A percentile compares a stretch with the other conserved stretches of the same genome.
Evolutionary conservation across 768 basidiomycete species (phyloP).

Genomic region (Jaapia argillacea): DNA sequence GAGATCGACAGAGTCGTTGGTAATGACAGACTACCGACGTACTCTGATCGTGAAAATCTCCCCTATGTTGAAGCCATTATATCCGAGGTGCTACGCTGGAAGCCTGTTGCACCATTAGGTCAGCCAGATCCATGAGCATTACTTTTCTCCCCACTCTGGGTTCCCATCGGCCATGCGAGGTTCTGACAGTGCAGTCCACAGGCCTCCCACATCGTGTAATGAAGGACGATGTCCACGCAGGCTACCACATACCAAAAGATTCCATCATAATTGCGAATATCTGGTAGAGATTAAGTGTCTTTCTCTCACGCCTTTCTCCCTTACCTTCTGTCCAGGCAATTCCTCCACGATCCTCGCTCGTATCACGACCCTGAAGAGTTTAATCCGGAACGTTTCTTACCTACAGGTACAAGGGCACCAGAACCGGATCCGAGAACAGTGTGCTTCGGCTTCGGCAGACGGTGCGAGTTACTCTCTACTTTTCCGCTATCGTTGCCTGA

Average conservation of each 20-base stretch:
- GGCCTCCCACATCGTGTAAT: not conserved
- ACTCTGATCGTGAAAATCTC: slow-evolving; percentile 16
- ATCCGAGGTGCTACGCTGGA: slow-evolving; percentile 11
- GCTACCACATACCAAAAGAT: not conserved
- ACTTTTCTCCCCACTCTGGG: not conserved
- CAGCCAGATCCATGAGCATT: too few relatives aligned
- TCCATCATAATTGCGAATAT: not conserved
- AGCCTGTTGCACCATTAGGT: slow-evolving; percentile 4
- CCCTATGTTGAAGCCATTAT: slow-evolving; percentile 10
- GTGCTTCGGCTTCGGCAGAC: not conserved
- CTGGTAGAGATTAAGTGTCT: not conserved
- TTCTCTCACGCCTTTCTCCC: not conserved
- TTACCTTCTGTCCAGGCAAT: not conserved
- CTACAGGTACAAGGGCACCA: not conserved
- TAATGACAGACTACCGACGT: slow-evolving; percentile 20
- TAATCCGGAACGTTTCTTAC: not conserved
- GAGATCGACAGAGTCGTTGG: slow-evolving; percentile 25
- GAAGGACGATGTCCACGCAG: not conserved
- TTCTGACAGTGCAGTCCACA: not conserved
- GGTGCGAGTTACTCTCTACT: not conserved
- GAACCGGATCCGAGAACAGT: not conserved
- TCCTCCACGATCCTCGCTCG: not conserved
- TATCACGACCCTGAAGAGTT: not conserved
- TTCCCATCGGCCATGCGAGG: not conserved
- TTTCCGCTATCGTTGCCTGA: not conserved